Percentiles rank a stretch among this genome's conserved stretches.
phyloP scores from a whole-genome alignment of 139 green algal genomes.

The Coccomyxa sp. region DNA sequence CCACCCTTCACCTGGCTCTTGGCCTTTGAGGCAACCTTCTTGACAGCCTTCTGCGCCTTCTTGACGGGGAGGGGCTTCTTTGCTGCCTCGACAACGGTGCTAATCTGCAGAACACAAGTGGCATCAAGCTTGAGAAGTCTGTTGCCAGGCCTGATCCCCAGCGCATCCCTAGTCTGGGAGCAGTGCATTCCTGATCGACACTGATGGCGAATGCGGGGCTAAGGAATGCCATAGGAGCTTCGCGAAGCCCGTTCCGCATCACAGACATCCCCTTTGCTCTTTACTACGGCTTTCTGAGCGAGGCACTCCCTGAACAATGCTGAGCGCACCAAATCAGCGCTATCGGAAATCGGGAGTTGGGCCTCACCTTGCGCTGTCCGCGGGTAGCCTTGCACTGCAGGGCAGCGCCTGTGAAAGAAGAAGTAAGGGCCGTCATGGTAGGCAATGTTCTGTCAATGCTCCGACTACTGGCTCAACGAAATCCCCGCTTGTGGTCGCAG shows the following conservation, averaged over 20 bases:
- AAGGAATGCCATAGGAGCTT: too few relatives aligned
- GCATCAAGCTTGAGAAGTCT: neutral
- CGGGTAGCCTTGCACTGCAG: neutral
- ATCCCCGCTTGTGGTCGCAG: too few relatives aligned
- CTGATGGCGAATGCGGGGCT: too few relatives aligned
- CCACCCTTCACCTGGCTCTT: neutral
- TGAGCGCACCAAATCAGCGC: neutral
- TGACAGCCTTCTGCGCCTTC: neutral
- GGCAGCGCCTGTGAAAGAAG: neutral
- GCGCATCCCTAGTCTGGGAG: too few relatives aligned
- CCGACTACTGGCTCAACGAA: too few relatives aligned
- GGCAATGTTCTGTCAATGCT: too few relatives aligned
- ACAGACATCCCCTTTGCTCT: too few relatives aligned
- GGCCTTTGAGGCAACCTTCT: slow-evolving; percentile 17
- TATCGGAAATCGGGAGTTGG: neutral
- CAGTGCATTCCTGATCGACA: too few relatives aligned
- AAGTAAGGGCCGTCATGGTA: neutral
- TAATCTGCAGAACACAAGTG: neutral
- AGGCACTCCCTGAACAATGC: too few relatives aligned
- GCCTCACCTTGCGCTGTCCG: neutral
- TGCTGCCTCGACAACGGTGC: neutral
- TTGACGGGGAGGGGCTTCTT: neutral
- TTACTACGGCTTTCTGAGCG: too few relatives aligned
- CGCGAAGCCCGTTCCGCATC: too few relatives aligned
- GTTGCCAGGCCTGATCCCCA: neutral